phyloP scores from a whole-genome alignment of 2,329 filamentous ascomycete genomes.

The Colletotrichum horii region DNA sequence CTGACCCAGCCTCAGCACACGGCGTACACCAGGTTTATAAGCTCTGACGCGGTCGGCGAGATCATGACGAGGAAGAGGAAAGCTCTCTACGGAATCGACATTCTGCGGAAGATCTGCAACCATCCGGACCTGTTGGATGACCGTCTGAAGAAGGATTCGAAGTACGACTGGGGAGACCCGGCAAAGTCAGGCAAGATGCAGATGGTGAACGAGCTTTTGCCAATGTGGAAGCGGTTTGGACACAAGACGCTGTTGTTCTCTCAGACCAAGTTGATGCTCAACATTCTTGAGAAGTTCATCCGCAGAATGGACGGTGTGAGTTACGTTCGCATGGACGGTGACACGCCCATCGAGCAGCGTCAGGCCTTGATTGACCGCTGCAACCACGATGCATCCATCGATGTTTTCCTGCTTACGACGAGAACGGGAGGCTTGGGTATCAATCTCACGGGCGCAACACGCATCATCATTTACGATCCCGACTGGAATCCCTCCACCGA shows the following conservation, averaged over 20 bases:
- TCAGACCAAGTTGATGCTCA: slow-evolving; percentile 93
- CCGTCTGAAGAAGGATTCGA: slow-evolving; percentile 55
- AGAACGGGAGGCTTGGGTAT: slow-evolving; percentile 94
- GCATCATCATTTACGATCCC: slow-evolving; percentile 97
- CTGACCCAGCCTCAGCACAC: slow-evolving; percentile 80
- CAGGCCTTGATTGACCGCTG: slow-evolving; percentile 92
- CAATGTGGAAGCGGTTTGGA: slow-evolving; percentile 86
- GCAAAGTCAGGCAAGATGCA: slow-evolving; percentile 94
- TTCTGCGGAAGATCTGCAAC: slow-evolving; percentile 95
- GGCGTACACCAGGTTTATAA: slow-evolving; percentile 81
- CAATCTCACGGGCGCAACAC: slow-evolving; percentile 92
- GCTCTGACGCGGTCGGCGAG: slow-evolving; percentile 83
- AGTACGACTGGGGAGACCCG: slow-evolving; percentile 79
- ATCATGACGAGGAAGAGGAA: slow-evolving; percentile 79
- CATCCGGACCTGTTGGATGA: slow-evolving; percentile 88
- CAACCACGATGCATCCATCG: slow-evolving; percentile 78
- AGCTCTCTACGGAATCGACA: slow-evolving; percentile 87
- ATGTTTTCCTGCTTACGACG: slow-evolving; percentile 93
- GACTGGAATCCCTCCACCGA: slow-evolving; percentile 99
- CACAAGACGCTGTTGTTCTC: slow-evolving; percentile 95
- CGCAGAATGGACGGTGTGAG: slow-evolving; percentile 69
- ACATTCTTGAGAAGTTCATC: slow-evolving; percentile 88
- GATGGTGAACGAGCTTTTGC: slow-evolving; percentile 85
- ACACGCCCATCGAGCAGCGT: slow-evolving; percentile 85
- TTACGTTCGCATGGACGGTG: slow-evolving; percentile 91